Evolutionary conservation across 805 yeast genomes (phyloP), one percentile per base, ranked within the genome.

Genomic region (Wickerhamomyces queroliae): DNA sequence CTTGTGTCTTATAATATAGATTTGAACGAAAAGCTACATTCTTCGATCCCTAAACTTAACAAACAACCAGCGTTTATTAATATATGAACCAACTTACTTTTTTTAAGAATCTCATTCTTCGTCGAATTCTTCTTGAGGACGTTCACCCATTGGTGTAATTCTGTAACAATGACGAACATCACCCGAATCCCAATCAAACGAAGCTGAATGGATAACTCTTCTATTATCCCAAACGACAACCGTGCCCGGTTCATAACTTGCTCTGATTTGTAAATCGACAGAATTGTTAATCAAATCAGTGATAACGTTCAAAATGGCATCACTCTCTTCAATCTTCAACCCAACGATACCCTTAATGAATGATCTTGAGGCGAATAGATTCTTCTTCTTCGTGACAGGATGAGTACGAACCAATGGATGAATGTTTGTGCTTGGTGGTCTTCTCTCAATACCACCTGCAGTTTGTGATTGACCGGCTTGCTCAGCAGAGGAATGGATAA

Each of bases 151-250:
- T 4, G 84, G 80, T 15, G 89, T 82, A 42, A 83, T 74, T 59
- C 91, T 73, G 54, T 79, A 78, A 9, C 84, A 85, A 49, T 83
- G 91, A 59, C 93, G 74, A 19, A 76, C 68, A 29, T 70, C 74
- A 15, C 83, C 80, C 34, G 74, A 68, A 48, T 74, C 82, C 81
- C 86, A 83, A 52, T 84, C 91, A 40, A 76, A 72, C 15, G 79
- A 69, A 13, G 89, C 88, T 12, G 84, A 67, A 58, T 84, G 93
- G 20, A 74, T 62, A 9, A 78, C 73, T 53, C 82, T 67, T 57
- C 93, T 76, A 67, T 84, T 84, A 54, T 84, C 93, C 91, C 91
- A 84, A 21, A 82, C 60, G 16, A 80, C 86, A 37, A 84, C 82
- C 2, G 88, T 74, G 36, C 74, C 72, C 38, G 80, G 79, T 54